Percentiles rank a stretch among this genome's conserved stretches.
These are phyloP conservation scores for Fusarium irregulare DNA, from an alignment of 2,329 filamentous ascomycete genomes.

Conservation along the genomic window DNA sequence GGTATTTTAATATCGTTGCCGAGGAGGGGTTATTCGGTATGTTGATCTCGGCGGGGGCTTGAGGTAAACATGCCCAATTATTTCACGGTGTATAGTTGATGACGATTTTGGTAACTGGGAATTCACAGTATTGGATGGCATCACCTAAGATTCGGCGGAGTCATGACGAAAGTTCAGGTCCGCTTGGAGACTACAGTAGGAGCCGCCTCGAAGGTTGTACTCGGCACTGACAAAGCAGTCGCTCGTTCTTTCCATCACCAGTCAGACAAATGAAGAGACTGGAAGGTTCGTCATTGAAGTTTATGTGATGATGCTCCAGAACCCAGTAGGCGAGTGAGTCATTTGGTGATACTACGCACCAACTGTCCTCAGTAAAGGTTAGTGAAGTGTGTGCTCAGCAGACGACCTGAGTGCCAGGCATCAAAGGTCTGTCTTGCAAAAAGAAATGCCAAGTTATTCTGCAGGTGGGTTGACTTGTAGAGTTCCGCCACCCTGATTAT, in stretches of 20 bases:
- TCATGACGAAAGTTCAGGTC: constrained; percentile 18
- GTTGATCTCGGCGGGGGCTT: constrained; percentile 10
- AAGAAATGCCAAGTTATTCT: constrained; percentile 27
- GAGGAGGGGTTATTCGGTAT: constrained; percentile 1
- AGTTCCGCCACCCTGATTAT: constrained; percentile 35
- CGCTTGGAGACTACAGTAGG: constrained; percentile 2
- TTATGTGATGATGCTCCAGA: background rate
- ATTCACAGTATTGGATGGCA: background rate
- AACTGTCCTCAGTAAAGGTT: background rate
- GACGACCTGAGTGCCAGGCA: background rate
- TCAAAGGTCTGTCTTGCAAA: background rate
- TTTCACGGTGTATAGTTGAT: constrained; percentile 3
- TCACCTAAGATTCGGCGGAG: constrained; percentile 24
- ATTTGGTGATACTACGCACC: constrained; percentile 5
- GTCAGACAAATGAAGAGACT: background rate
- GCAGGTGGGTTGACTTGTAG: constrained; percentile 14
- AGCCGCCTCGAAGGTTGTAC: background rate
- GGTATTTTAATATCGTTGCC: constrained; percentile 20
- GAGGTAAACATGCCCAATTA: constrained; percentile 9
- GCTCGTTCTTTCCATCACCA: background rate
- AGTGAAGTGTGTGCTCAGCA: background rate
- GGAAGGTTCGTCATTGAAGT: background rate
- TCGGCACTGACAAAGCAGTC: background rate
- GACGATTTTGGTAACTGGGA: constrained; percentile 1
- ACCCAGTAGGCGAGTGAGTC: background rate